These are phyloP conservation scores for Umbelopsis isabellina DNA, from an alignment of 192 early-diverging fungal genomes.

Conservation along the genomic window DNA sequence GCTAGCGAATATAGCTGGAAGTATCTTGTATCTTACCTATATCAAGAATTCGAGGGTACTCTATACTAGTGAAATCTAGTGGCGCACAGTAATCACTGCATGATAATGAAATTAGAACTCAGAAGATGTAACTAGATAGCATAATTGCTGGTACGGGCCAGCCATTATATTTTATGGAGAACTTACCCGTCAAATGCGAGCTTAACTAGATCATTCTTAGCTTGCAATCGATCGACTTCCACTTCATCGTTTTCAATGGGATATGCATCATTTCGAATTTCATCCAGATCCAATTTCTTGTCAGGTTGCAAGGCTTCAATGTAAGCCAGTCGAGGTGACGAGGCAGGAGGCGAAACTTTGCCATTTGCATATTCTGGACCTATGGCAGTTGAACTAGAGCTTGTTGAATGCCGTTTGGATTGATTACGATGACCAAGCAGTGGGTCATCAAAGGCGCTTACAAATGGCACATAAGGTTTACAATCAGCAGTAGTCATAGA, in stretches of 20 bases:
- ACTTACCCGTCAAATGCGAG: conserved; percentile 42
- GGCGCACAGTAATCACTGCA: conserved; percentile 34
- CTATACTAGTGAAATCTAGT: conserved; percentile 22
- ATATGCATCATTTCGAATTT: conserved; percentile 11
- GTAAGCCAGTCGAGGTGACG: not conserved
- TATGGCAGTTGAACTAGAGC: not conserved
- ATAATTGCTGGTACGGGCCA: not conserved
- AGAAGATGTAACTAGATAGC: conserved; percentile 7
- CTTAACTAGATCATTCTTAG: conserved; percentile 42
- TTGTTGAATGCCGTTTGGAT: conserved; percentile 4
- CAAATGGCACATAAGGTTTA: conserved; percentile 11
- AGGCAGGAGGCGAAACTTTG: not conserved
- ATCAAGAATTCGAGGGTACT: conserved; percentile 27
- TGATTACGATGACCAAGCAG: not conserved
- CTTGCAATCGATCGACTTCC: conserved; percentile 37
- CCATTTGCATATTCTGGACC: not conserved
- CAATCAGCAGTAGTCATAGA: not conserved
- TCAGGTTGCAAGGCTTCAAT: conserved; percentile 13
- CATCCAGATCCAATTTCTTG: conserved; percentile 16
- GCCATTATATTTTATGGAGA: not conserved
- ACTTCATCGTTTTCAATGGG: conserved; percentile 29
- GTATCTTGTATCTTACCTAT: conserved; percentile 4
- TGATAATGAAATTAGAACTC: conserved; percentile 10
- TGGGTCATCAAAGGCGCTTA: conserved; percentile 11
- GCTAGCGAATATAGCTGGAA: not conserved